A percentile compares a stretch with the other conserved stretches of the same genome.
These are phyloP conservation scores for Smallanthus sonchifolius DNA, from an alignment of 129 eudicot genomes.

Conservation along the genomic window DNA sequence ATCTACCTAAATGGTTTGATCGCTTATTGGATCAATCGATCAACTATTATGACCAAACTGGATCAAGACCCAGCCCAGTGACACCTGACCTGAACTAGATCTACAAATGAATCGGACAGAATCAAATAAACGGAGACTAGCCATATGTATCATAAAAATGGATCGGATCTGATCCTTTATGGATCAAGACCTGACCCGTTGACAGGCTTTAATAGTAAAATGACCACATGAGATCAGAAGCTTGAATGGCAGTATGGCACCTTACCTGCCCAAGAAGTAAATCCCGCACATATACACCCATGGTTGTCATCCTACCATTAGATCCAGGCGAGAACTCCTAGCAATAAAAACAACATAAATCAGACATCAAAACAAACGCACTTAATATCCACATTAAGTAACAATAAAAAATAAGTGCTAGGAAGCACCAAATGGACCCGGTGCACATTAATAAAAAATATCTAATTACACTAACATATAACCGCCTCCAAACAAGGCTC, in stretches of 20 bases:
- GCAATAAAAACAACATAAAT: slow-evolving; percentile 4
- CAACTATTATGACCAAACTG: neutral
- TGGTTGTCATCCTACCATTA: slow-evolving; percentile 78
- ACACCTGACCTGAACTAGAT: neutral
- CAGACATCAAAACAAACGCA: neutral
- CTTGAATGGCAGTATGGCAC: slow-evolving; percentile 34
- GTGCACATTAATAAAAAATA: slow-evolving; percentile 10
- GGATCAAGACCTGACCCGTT: neutral
- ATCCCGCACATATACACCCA: slow-evolving; percentile 94
- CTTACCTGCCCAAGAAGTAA: slow-evolving; percentile 98
- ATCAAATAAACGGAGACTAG: neutral
- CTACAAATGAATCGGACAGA: neutral
- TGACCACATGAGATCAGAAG: slow-evolving; percentile 5
- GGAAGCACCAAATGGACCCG: slow-evolving; percentile 16
- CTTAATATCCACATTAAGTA: neutral
- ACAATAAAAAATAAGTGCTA: neutral
- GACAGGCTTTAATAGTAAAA: neutral
- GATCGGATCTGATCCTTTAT: neutral
- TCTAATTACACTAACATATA: slow-evolving; percentile 16
- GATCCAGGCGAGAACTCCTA: slow-evolving; percentile 99
- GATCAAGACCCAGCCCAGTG: neutral
- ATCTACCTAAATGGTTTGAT: neutral
- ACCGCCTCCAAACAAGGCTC: slow-evolving; percentile 20
- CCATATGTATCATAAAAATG: neutral
- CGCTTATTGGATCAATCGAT: neutral